Conservation (phyloP, 2,329 filamentous ascomycete genomes). For the Drechslerella dactyloides region DNA sequence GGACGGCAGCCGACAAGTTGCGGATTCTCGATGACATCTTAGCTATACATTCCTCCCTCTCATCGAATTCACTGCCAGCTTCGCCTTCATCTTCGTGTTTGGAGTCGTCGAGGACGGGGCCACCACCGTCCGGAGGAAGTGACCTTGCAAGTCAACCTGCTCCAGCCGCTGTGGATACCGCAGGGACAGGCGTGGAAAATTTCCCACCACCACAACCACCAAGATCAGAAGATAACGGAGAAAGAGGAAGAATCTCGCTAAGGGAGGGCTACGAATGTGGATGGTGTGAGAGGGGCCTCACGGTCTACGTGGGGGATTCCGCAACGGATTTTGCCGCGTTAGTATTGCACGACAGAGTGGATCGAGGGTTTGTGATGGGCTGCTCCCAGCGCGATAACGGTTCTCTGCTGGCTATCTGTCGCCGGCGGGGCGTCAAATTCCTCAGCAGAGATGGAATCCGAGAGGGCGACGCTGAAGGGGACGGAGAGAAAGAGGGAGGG, state of each 20-base stretch:
- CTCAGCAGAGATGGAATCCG: slow-evolving; percentile 15
- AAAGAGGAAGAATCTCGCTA: background rate
- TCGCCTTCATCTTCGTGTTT: background rate
- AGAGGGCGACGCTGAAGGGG: no score
- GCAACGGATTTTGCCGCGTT: slow-evolving; percentile 46
- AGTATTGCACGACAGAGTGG: slow-evolving; percentile 28
- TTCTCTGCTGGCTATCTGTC: slow-evolving; percentile 27
- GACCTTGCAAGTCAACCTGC: background rate
- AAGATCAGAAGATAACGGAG: no score
- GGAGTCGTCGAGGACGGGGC: no score
- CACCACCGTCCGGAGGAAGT: background rate
- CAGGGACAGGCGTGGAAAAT: background rate
- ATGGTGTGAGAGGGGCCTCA: slow-evolving; percentile 12
- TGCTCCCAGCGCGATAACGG: slow-evolving; percentile 25
- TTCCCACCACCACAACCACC: no score
- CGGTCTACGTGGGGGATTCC: slow-evolving; percentile 44
- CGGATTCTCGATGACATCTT: slow-evolving; percentile 25
- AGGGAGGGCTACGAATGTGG: background rate
- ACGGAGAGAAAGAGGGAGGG: background rate
- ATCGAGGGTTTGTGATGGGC: slow-evolving; percentile 39
- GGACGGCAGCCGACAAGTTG: slow-evolving; percentile 45
- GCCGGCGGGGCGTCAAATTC: slow-evolving; percentile 33
- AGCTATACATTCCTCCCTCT: background rate
- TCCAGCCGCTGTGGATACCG: background rate
- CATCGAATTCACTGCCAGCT: background rate